Evolutionary conservation across 192 early-diverging fungal species (phyloP).

Genomic region (Gryganskiella cystojenkinii): DNA sequence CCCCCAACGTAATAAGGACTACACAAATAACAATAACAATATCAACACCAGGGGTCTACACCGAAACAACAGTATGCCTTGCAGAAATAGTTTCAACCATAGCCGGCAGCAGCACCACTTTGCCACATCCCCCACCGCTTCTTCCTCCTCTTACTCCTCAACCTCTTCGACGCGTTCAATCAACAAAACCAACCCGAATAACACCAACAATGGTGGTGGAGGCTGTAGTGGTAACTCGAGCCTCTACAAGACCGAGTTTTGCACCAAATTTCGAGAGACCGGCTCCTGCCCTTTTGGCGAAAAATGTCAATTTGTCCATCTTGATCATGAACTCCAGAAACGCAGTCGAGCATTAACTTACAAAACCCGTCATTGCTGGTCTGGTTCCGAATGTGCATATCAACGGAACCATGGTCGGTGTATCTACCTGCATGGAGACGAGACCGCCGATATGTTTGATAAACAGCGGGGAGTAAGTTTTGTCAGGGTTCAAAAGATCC

Average conservation of each 20-base stretch:
- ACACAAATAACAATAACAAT: too few relatives aligned
- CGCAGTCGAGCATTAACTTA: conserved; percentile 16
- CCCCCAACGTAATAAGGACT: too few relatives aligned
- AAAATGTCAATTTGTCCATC: conserved; percentile 27
- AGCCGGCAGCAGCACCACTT: too few relatives aligned
- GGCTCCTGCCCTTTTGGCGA: conserved; percentile 22
- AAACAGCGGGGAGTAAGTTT: conserved; percentile 22
- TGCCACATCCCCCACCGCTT: too few relatives aligned
- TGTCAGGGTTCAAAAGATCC: conserved; percentile 13
- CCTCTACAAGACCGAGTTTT: conserved; percentile 29
- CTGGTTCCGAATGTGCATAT: conserved; percentile 9
- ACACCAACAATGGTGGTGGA: too few relatives aligned
- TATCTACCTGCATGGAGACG: conserved; percentile 26
- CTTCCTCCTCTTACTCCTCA: too few relatives aligned
- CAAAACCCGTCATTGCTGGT: conserved; percentile 25
- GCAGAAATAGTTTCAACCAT: too few relatives aligned
- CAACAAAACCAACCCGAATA: too few relatives aligned
- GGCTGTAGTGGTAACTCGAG: too few relatives aligned
- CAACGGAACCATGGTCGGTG: conserved; percentile 28
- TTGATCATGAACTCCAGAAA: conserved; percentile 13
- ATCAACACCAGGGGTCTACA: too few relatives aligned
- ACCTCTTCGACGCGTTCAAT: too few relatives aligned
- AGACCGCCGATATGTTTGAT: conserved; percentile 34
- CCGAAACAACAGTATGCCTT: too few relatives aligned
- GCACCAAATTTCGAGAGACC: conserved; percentile 16